Conservation (phyloP, 768 basidiomycete genomes). For the Trametes gibbosa region DNA sequence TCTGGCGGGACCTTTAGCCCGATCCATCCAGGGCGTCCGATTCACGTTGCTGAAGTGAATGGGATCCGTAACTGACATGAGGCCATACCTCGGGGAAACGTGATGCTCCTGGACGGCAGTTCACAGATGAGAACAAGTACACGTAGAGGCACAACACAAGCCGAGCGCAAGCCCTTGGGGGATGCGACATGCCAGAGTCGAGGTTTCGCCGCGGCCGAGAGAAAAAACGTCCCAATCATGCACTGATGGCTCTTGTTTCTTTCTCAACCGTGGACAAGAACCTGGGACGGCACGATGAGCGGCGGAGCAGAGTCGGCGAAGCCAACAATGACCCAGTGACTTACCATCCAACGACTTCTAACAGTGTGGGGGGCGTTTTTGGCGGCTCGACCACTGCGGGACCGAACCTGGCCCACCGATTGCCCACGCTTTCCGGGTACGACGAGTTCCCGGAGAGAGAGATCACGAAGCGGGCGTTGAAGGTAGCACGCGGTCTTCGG, state of each 20-base stretch:
- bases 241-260: not conserved
- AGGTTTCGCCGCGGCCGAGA: slow-evolving; percentile 16
- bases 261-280: slow-evolving; percentile 1
- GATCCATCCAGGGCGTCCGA: not conserved
- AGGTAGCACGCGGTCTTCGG: slow-evolving; percentile 1
- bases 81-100: slow-evolving; percentile 12
- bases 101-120: not conserved
- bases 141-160: not conserved
- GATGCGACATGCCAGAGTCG: not conserved
- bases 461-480: not conserved
- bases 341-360: not conserved
- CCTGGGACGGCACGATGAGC: not conserved
- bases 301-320: not conserved
- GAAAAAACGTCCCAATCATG: not conserved
- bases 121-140: not conserved
- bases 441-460: not conserved
- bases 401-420: slow-evolving; percentile 6
- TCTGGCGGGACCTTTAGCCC: slow-evolving; percentile 7
- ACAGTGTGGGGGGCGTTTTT: not conserved
- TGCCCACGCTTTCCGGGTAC: slow-evolving; percentile 4
- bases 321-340: not conserved
- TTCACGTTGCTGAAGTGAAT: not conserved
- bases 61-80: not conserved
- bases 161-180: not conserved
- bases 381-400: not conserved